phyloP scores from a whole-genome alignment of 2,329 filamentous ascomycete species.

The Calonectria naviculata region DNA sequence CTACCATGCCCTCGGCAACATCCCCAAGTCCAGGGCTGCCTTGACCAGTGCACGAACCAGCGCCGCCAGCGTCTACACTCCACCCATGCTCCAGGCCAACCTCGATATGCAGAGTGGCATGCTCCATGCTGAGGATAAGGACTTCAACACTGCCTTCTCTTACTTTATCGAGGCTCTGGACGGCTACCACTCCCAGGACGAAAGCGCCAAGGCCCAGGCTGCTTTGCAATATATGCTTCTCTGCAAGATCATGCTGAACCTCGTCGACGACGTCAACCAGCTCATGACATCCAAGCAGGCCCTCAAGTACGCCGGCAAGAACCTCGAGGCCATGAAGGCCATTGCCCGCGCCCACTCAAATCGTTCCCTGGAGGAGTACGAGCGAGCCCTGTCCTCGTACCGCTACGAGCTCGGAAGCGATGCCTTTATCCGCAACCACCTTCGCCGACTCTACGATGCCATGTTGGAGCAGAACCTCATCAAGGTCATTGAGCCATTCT shows the following conservation, averaged over 20 bases:
- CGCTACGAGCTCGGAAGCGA: conserved; percentile 94
- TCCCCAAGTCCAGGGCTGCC: conserved; percentile 93
- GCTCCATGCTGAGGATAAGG: conserved; percentile 97
- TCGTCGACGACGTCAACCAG: conserved; percentile 94
- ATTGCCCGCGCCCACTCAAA: conserved; percentile 96
- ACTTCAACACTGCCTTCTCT: conserved; percentile 98
- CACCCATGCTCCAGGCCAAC: conserved; percentile 92
- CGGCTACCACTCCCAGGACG: conserved; percentile 94
- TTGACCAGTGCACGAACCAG: conserved; percentile 94
- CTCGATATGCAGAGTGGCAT: conserved; percentile 99
- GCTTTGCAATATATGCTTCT: conserved; percentile 99
- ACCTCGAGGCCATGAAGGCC: conserved; percentile 98
- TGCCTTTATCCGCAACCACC: conserved; percentile 95
- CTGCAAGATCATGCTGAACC: conserved; percentile 99
- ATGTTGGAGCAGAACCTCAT: conserved; percentile 99
- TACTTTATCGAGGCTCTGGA: conserved; percentile 99
- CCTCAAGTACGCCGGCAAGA: conserved; percentile 94
- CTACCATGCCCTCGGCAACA: conserved; percentile 97
- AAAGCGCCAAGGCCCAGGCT: conserved; percentile 89
- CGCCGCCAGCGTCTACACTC: conserved; percentile 96
- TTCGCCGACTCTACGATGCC: conserved; percentile 94
- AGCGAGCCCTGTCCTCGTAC: conserved; percentile 89
- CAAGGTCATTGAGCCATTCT: conserved; percentile 99
- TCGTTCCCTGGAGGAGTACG: conserved; percentile 96
- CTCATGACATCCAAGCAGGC: conserved; percentile 97